Conservation (phyloP, 805 yeast genomes). For the Candida krabiensis region DNA sequence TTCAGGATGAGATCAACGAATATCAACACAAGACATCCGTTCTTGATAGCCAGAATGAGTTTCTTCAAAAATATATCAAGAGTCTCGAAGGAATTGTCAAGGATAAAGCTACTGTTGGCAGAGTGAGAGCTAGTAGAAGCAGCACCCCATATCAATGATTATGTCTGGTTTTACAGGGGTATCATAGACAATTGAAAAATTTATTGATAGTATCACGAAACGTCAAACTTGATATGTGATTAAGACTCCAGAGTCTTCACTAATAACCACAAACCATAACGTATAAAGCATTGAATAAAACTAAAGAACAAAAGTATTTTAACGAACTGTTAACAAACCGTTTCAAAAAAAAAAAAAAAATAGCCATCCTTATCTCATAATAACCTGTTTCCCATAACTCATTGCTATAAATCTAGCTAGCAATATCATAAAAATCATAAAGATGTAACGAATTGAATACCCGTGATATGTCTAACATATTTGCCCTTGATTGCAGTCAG, state of each 20-base stretch:
- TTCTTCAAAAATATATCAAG: slow-evolving; percentile 25
- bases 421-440: too few species aligned
- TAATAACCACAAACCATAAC: too few species aligned
- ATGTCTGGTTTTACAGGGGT: too few species aligned
- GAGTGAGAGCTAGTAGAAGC: slow-evolving; percentile 24
- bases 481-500: slow-evolving; percentile 18
- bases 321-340: too few species aligned
- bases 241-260: too few species aligned
- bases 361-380: too few species aligned
- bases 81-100: slow-evolving; percentile 25
- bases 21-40: slow-evolving; percentile 6
- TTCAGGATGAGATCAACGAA: slow-evolving; percentile 15
- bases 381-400: too few species aligned
- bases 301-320: slow-evolving; percentile 1
- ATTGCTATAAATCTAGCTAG: too few species aligned
- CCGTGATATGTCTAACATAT: slow-evolving; percentile 17
- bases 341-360: too few species aligned
- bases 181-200: too few species aligned
- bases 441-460: slow-evolving; percentile 17
- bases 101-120: slow-evolving; percentile 22
- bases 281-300: background rate
- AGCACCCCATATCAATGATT: slow-evolving; percentile 23
- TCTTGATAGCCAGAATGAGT: slow-evolving; percentile 21
- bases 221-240: too few species aligned
- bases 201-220: too few species aligned